Evolutionary conservation across 2,329 filamentous ascomycete species (phyloP).

Genomic region (Elsinoe ampelina): DNA sequence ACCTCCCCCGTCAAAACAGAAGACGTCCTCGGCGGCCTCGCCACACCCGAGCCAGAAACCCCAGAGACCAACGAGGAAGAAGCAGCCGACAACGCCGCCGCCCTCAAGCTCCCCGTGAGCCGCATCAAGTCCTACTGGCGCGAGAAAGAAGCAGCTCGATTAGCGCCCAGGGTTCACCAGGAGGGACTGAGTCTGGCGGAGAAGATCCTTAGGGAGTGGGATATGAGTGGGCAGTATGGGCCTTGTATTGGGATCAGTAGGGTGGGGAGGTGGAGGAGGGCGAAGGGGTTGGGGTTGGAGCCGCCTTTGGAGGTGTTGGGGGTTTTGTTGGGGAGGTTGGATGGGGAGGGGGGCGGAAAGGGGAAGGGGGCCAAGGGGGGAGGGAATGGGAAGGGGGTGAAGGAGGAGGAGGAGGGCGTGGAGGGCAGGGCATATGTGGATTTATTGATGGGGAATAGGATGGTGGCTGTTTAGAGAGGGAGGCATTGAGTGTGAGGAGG

Average conservation of each 20-base stretch:
- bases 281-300: constrained; percentile 68
- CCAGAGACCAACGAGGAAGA: constrained; percentile 38
- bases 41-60: constrained; percentile 20
- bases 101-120: constrained; percentile 55
- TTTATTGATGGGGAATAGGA: constrained; percentile 42
- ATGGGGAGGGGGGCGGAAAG: constrained; percentile 48
- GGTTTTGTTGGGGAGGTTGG: constrained; percentile 49
- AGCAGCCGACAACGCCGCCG: constrained; percentile 43
- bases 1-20: constrained; percentile 20
- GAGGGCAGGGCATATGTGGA: constrained; percentile 67
- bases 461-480: not conserved
- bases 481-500: too few species aligned
- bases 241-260: constrained; percentile 81
- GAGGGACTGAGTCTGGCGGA: constrained; percentile 61
- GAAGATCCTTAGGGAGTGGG: constrained; percentile 85
- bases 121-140: constrained; percentile 74
- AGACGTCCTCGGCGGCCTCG: constrained; percentile 25
- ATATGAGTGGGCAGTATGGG: constrained; percentile 87
- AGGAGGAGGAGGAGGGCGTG: constrained; percentile 34
- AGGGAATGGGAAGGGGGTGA: constrained; percentile 38
- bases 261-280: constrained; percentile 78
- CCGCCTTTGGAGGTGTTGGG: constrained; percentile 87
- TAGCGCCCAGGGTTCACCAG: constrained; percentile 68
- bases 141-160: constrained; percentile 57
- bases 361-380: constrained; percentile 53